These are phyloP conservation scores for Exobasidium rhododendri DNA, from an alignment of 1,284 basidiomycete species.

Conservation along the genomic window DNA sequence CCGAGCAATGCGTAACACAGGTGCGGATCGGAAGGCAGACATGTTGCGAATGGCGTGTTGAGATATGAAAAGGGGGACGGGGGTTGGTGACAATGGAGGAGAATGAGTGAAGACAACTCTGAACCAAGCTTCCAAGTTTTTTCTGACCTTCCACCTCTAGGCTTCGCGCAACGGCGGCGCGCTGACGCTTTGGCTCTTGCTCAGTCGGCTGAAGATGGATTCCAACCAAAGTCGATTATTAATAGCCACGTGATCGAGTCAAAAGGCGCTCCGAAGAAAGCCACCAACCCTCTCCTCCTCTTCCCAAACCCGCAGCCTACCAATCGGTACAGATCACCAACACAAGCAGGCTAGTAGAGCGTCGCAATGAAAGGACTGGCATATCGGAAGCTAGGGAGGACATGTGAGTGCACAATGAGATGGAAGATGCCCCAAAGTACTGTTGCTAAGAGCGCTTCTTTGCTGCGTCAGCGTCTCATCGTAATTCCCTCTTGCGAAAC, in stretches of 20 bases:
- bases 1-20: neutral
- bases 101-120: too few species aligned
- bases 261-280: neutral
- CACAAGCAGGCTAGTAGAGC: neutral
- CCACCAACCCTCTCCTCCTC: neutral
- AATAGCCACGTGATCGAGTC: neutral
- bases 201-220: neutral
- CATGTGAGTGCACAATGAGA: slow-evolving; percentile 17
- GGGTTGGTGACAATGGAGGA: too few species aligned
- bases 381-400: slow-evolving; percentile 49
- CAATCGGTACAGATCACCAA: neutral
- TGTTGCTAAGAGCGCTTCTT: neutral
- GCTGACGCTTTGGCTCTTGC: too few species aligned
- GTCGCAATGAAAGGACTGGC: slow-evolving; percentile 50
- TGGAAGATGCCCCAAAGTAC: neutral
- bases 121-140: too few species aligned
- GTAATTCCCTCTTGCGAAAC: slow-evolving; percentile 59
- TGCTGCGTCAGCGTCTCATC: slow-evolving; percentile 8
- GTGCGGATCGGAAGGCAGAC: neutral
- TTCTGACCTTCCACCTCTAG: too few species aligned
- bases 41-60: neutral
- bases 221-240: neutral
- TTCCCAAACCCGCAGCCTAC: neutral
- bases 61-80: too few species aligned
- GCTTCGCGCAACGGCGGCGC: too few species aligned